Evolutionary conservation across 805 yeast genomes (phyloP), one percentile per base, ranked within the genome.

Genomic region (Dipodascus albidus): DNA sequence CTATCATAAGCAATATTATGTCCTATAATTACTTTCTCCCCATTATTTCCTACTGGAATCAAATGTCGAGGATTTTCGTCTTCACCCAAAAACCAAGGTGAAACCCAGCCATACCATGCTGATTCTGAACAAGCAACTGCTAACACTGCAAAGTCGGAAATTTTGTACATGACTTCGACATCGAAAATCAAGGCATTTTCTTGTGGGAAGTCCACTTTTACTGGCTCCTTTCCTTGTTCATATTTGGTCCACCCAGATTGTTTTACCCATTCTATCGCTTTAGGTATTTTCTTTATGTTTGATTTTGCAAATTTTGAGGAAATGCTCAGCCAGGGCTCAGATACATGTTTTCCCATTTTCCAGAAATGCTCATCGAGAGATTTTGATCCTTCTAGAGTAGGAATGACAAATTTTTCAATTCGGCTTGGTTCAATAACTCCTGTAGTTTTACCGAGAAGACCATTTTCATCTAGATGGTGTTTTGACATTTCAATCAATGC

Each of bases 51-150:
- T 64, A 91, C 64, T 0, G 98, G 96, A 0, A 95, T 80, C 52
- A 95, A 68, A 60, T 88, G 95, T 4, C 62, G 54, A 19, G 69
- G 62, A 1, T 66, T 60, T 3, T 72, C 69, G 1, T 80, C 69
- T 50, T 79, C 81, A 1, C 77, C 78, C 0, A 85, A 74, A 20
- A 93, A 66, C 64, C 76, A 82, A 0, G 99, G 99, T 0, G 96
- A 88, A 6, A 88, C 82, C 99, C 99, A 93, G 0, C 83, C 81
- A 63, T 90, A 93, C 96, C 97, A 89, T 0, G 96, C 95, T 8
- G 75, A 71, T 0, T 74, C 65, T 0, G 96, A 81, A 1, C 76
- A 82, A 9, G 96, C 95, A 0, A 86, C 78, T 1, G 96, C 96
- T 67, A 93, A 64, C 0, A 85, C 79, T 0, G 98, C 83, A 63